Base-by-base conservation (phyloP, 1,284 basidiomycete species). In the Austroboletus niveus region DNA sequence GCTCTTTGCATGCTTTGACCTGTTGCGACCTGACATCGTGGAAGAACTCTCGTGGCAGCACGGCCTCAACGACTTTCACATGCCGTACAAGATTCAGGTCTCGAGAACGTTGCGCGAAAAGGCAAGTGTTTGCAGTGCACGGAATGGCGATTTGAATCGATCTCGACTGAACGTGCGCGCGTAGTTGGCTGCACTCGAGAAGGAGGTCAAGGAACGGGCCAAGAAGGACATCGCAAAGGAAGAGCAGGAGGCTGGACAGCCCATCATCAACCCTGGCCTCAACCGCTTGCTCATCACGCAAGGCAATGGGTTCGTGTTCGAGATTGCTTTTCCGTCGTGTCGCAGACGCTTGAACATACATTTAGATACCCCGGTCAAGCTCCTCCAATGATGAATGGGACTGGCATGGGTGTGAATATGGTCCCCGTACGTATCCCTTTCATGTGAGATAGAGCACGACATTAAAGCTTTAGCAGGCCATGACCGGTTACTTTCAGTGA, bases 41-140 rank as follows among this genome's bases (percentile, higher is more conserved):
- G 91, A 95, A 72, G 96, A 98, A 72, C 74, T 97, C 38, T 92
- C 90, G 57, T 99, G 97, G 97, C 87, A 92, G 66, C 88, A 97
- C 61, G 95, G 87, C 14, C 78, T 99, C 46, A 91, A 91, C 65
- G 97, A 99, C 73, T 98, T 96, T 75, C 91, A 90, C 65, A 95
- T 94, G 89, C 95, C 95, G 0, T 98, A 91, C 72, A 86, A 84
- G 65, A 88, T 98, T 49, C 94, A 98, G 73, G 80, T 83, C 47
- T 87, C 93, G 66, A 83, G 92, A 51, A 81, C 85, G 30, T 73
- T 86, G 63, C 77, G 84, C 12, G 85, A 87, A 52, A 86, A 80
- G 78, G 84, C 86, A 48, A 7, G 72, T 67, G 31, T 43, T 30
- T 17, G 39, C 22, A 24, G 22, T 3, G 17, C 44, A 34, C 39